Conservation (phyloP, 345 rosid genomes). For the Pistacia integerrima region DNA sequence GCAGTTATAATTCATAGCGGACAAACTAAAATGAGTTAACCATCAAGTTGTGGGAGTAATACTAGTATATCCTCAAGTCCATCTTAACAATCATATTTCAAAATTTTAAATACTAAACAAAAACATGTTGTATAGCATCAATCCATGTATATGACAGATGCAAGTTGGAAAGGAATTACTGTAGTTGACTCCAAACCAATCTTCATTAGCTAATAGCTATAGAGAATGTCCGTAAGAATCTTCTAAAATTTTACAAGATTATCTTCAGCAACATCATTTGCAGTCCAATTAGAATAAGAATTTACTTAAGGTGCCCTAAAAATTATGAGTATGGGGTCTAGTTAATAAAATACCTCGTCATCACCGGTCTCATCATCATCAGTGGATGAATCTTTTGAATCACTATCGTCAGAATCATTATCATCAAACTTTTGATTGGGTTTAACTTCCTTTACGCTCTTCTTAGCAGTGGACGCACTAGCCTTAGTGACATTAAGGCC, state of each 20-base stretch:
- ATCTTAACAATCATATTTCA: too few relatives aligned
- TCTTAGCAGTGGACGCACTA: conserved; percentile 29
- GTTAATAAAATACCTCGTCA: conserved; percentile 38
- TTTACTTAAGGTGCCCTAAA: background rate
- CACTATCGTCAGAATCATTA: conserved; percentile 35
- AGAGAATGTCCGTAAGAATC: background rate
- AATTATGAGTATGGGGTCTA: background rate
- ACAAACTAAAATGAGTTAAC: background rate
- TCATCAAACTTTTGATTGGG: conserved; percentile 30
- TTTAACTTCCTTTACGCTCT: conserved; percentile 48
- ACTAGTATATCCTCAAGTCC: background rate
- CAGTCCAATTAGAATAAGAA: background rate
- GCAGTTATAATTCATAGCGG: background rate
- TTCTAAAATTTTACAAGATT: background rate
- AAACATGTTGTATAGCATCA: background rate
- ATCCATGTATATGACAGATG: background rate
- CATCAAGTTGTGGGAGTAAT: background rate
- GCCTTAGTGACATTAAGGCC: conserved; percentile 19
- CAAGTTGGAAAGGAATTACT: background rate
- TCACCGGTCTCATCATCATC: conserved; percentile 43
- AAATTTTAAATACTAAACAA: background rate
- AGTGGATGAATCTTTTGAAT: conserved; percentile 11
- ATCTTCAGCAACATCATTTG: background rate
- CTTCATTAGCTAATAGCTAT: background rate
- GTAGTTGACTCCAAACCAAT: background rate